Evolutionary conservation across 108 stramenopile species (phyloP).

Genomic region (Parmales sp.): DNA sequence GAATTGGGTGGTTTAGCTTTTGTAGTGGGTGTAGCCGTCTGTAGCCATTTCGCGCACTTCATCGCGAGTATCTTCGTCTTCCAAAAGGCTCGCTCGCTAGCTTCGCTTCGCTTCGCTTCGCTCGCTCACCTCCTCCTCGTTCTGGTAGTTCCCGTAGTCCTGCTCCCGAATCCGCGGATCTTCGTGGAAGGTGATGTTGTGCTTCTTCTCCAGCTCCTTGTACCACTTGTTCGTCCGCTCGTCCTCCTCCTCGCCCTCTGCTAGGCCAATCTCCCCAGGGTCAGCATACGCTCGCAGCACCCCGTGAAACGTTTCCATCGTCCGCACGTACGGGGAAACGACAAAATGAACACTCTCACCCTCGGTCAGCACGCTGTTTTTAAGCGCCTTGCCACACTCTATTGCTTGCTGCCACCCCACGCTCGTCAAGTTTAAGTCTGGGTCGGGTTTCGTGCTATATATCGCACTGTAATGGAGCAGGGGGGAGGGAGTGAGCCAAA

Average conservation of each 20-base stretch:
- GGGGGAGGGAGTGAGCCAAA: no score
- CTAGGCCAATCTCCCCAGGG: slow-evolving; percentile 53
- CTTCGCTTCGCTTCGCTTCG: no score
- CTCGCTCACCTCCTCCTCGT: no score
- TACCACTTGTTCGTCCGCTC: slow-evolving; percentile 65
- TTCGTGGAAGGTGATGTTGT: slow-evolving; percentile 35
- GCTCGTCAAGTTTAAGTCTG: slow-evolving; percentile 62
- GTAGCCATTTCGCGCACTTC: no score
- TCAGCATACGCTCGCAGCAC: slow-evolving; percentile 61
- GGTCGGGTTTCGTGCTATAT: slow-evolving; percentile 67
- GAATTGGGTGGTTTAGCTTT: no score
- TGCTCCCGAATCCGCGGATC: slow-evolving; percentile 80
- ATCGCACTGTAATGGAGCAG: no score
- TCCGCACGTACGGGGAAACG: slow-evolving; percentile 69
- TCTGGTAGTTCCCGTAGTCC: slow-evolving; percentile 60
- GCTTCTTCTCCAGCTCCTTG: slow-evolving; percentile 44
- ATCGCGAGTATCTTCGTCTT: no score
- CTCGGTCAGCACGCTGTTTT: slow-evolving; percentile 31
- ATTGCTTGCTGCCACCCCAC: slow-evolving; percentile 72
- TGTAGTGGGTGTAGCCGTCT: no score
- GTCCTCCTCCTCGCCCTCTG: slow-evolving; percentile 33
- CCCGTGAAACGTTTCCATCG: slow-evolving; percentile 80
- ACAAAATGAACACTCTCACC: slow-evolving; percentile 66
- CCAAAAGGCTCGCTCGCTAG: no score
- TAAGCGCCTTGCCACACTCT: slow-evolving; percentile 49